A percentile compares a stretch with the other conserved stretches of the same genome.
phyloP scores from a whole-genome alignment of 345 rosid species.

The Melastoma malabathricum region DNA sequence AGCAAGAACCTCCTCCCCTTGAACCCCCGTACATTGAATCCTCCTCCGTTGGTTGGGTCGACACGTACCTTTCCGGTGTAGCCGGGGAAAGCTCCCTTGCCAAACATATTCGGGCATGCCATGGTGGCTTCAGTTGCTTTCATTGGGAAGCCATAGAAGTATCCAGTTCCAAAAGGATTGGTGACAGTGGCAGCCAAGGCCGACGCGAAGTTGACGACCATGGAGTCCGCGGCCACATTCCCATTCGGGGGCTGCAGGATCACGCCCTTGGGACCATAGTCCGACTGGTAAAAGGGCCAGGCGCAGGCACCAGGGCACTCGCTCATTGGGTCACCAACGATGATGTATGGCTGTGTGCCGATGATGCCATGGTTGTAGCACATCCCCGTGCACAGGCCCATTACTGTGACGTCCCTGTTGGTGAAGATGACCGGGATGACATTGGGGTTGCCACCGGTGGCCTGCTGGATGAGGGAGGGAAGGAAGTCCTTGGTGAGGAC shows the following conservation, averaged over 20 bases:
- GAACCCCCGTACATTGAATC: slow-evolving; percentile 39
- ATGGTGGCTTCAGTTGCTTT: slow-evolving; percentile 18
- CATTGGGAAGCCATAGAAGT: slow-evolving; percentile 5
- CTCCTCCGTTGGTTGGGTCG: slow-evolving; percentile 36
- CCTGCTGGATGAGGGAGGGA: slow-evolving; percentile 17
- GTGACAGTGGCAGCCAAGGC: slow-evolving; percentile 38
- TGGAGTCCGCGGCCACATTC: slow-evolving; percentile 46
- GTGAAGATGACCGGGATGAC: slow-evolving; percentile 33
- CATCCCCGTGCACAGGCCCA: slow-evolving; percentile 35
- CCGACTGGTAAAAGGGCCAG: slow-evolving; percentile 49
- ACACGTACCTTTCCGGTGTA: slow-evolving; percentile 27
- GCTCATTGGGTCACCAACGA: slow-evolving; percentile 46
- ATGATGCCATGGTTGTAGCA: slow-evolving; percentile 27
- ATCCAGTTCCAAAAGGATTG: slow-evolving; percentile 24
- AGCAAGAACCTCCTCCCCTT: slow-evolving; percentile 44
- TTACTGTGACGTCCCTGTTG: slow-evolving; percentile 25
- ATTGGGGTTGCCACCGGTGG: slow-evolving; percentile 10
- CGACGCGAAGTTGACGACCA: slow-evolving; percentile 44
- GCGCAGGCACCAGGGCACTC: slow-evolving; percentile 62
- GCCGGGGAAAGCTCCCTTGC: slow-evolving; percentile 39
- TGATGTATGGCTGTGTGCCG: slow-evolving; percentile 27
- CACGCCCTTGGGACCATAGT: slow-evolving; percentile 27
- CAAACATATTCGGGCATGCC: slow-evolving; percentile 39
- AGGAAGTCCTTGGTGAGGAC: slow-evolving; percentile 18
- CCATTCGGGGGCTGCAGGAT: slow-evolving; percentile 42